A percentile compares a stretch with the other conserved stretches of the same genome.
phyloP scores from a whole-genome alignment of 371 early-diverging fungal species.

The Rhizopus sp. region DNA sequence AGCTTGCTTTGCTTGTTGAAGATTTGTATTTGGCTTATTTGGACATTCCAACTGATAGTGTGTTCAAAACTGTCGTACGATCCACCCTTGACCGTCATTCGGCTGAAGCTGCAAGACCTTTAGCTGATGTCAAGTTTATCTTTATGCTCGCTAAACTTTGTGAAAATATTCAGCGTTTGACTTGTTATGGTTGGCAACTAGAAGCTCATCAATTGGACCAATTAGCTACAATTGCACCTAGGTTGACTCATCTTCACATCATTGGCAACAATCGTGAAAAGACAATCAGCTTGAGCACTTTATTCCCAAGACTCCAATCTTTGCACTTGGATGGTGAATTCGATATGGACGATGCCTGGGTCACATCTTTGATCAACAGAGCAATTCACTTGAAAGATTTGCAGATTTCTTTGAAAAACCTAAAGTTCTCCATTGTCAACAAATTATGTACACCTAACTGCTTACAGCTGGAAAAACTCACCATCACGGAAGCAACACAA shows the following conservation, averaged over 20 bases:
- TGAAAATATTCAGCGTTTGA: constrained; percentile 31
- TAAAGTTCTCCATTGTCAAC: constrained; percentile 11
- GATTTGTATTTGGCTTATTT: constrained; percentile 25
- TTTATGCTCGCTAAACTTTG: constrained; percentile 24
- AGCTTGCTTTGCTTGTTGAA: constrained; percentile 30
- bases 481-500: constrained; percentile 24
- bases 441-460: constrained; percentile 17
- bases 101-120: not conserved
- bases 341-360: constrained; percentile 14
- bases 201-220: constrained; percentile 22
- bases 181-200: constrained; percentile 44
- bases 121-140: constrained; percentile 24
- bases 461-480: constrained; percentile 19
- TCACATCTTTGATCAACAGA: constrained; percentile 15
- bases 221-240: constrained; percentile 12
- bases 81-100: constrained; percentile 22
- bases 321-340: constrained; percentile 35
- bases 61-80: constrained; percentile 25
- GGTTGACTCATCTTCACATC: constrained; percentile 20
- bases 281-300: constrained; percentile 16
- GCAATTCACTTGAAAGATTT: constrained; percentile 14
- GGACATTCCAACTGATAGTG: constrained; percentile 15
- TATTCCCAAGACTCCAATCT: constrained; percentile 20
- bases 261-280: constrained; percentile 26
- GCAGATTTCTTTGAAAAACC: constrained; percentile 24